A percentile compares a stretch with the other conserved stretches of the same genome.
Evolutionary conservation across 306 rosid genomes (phyloP).

Genomic region (Quercus agrifolia): DNA sequence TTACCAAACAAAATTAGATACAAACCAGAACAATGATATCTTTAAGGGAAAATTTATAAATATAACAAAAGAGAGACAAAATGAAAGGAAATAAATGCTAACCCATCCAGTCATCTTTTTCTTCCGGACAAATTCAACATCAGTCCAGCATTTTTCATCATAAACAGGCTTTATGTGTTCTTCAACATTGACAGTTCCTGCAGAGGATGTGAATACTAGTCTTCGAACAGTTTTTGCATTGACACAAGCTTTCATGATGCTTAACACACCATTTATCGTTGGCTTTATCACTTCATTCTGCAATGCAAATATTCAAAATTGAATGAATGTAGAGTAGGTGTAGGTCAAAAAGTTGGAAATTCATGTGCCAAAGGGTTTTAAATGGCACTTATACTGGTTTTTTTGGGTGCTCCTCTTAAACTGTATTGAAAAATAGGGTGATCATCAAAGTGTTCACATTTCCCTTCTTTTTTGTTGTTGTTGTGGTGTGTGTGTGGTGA

Average conservation of each 20-base stretch:
- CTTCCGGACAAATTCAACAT: slow-evolving; percentile 50
- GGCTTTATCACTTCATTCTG: slow-evolving; percentile 88
- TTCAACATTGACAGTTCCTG: slow-evolving; percentile 51
- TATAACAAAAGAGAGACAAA: neutral
- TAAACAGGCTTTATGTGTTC: slow-evolving; percentile 27
- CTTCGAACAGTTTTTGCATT: slow-evolving; percentile 56
- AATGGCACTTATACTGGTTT: no score
- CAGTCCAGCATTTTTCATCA: slow-evolving; percentile 69
- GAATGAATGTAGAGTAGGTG: no score
- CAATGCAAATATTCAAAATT: neutral
- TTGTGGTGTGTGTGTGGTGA: no score
- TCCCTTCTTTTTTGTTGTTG: no score
- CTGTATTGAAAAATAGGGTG: no score
- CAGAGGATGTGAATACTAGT: slow-evolving; percentile 72
- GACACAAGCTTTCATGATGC: slow-evolving; percentile 62
- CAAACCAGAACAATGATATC: neutral
- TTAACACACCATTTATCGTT: slow-evolving; percentile 50
- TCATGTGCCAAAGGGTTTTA: no score
- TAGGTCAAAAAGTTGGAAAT: no score
- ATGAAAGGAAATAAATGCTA: neutral
- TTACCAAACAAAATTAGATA: neutral
- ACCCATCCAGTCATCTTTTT: slow-evolving; percentile 84
- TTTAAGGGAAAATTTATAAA: neutral
- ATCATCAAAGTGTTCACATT: no score
- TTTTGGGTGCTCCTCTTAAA: no score